Evolutionary conservation across 164 flowering plant genomes (phyloP).

Genomic region (Berberis vulgaris): DNA sequence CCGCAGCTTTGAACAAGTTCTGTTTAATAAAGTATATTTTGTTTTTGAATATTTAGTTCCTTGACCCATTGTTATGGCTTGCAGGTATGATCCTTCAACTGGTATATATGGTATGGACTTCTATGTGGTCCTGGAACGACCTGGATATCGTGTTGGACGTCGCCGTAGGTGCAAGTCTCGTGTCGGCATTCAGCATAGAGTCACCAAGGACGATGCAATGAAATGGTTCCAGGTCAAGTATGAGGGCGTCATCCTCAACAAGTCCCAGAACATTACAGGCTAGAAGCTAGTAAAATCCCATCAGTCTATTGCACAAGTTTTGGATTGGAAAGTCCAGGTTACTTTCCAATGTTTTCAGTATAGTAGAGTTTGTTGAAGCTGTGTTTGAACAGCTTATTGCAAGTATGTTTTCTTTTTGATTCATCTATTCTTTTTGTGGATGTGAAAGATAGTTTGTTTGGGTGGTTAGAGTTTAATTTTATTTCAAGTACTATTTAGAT

Average conservation of each 20-base stretch:
- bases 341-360: neutral
- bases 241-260: slow-evolving; percentile 33
- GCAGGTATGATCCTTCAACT: slow-evolving; percentile 31
- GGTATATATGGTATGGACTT: slow-evolving; percentile 34
- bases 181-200: slow-evolving; percentile 28
- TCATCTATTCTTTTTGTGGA: neutral
- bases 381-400: neutral
- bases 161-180: slow-evolving; percentile 28
- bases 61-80: neutral
- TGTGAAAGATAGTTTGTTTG: neutral
- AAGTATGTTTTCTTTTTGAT: neutral
- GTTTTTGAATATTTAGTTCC: neutral
- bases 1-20: neutral
- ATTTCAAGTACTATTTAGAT: no score
- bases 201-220: slow-evolving; percentile 31
- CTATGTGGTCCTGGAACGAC: slow-evolving; percentile 27
- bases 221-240: slow-evolving; percentile 34
- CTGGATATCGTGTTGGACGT: slow-evolving; percentile 29
- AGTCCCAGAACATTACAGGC: slow-evolving; percentile 19
- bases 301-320: slow-evolving; percentile 1
- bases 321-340: neutral
- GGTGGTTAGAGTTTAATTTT: neutral
- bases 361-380: neutral
- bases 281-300: neutral
- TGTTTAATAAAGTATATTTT: neutral